These are phyloP conservation scores for Turnera subulata DNA, from an alignment of 345 rosid species.

Conservation along the genomic window DNA sequence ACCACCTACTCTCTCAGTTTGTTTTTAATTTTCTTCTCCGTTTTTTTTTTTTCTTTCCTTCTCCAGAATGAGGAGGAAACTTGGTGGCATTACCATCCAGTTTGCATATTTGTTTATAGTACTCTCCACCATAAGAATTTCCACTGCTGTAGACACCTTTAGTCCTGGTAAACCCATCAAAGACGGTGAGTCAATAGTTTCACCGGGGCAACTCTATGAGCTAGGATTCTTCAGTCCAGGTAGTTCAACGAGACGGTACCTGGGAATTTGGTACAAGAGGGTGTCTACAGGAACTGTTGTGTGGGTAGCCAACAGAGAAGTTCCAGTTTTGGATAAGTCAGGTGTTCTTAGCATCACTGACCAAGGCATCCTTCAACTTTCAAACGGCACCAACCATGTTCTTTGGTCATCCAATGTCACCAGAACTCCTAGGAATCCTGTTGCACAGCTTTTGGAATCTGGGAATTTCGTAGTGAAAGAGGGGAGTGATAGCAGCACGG, in stretches of 20 bases:
- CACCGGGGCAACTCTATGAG: constrained; percentile 20
- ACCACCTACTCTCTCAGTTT: no score
- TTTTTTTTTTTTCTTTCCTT: no score
- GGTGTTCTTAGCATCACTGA: background rate
- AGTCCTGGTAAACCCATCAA: constrained; percentile 12
- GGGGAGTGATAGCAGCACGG: background rate
- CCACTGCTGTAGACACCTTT: constrained; percentile 16
- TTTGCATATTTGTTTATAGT: no score
- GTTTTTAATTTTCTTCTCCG: no score
- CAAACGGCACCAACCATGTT: background rate
- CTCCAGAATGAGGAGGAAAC: no score
- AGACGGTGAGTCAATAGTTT: constrained; percentile 29
- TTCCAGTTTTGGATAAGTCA: background rate
- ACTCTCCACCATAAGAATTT: no score
- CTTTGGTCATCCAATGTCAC: background rate
- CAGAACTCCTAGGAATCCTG: background rate
- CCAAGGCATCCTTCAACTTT: background rate
- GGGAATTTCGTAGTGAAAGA: background rate
- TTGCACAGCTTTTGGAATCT: background rate
- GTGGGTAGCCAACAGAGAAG: constrained; percentile 1
- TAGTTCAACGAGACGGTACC: background rate
- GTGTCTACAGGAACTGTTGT: background rate
- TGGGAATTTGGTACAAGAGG: background rate
- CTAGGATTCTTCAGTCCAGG: constrained; percentile 32
- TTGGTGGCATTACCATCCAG: no score